These are phyloP conservation scores for Microsporum canis DNA, from an alignment of 2,329 filamentous ascomycete species.

Conservation along the genomic window DNA sequence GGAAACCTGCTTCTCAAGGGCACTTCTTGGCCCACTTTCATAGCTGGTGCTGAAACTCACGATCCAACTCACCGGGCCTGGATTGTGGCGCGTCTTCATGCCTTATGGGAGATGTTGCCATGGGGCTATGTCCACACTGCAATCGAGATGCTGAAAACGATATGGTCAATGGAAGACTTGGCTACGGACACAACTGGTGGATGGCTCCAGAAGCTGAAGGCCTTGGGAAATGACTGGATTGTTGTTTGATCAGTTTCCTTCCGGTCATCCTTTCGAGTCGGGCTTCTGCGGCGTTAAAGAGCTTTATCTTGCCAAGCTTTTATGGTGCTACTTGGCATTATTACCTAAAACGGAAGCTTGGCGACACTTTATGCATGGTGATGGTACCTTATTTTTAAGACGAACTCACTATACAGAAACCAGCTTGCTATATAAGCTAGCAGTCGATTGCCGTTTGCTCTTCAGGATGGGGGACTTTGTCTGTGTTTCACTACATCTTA, in stretches of 20 bases:
- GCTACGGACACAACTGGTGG: background rate
- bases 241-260: background rate
- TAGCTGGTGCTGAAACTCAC: constrained; percentile 32
- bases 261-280: background rate
- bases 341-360: constrained; percentile 4
- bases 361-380: background rate
- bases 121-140: constrained; percentile 3
- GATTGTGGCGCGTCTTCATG: constrained; percentile 24
- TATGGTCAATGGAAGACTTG: background rate
- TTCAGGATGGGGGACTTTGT: background rate
- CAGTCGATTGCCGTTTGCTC: background rate
- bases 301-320: background rate
- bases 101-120: constrained; percentile 23
- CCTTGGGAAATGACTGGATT: constrained; percentile 6
- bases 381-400: background rate
- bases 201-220: constrained; percentile 5
- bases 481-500: background rate
- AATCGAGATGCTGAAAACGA: constrained; percentile 3
- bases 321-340: background rate
- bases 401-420: background rate
- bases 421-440: background rate
- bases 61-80: constrained; percentile 23
- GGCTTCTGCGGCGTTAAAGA: background rate
- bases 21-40: constrained; percentile 35
- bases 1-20: constrained; percentile 34